Conservation (phyloP, 495 filamentous ascomycete species). For the Rhypophila decipiens region DNA sequence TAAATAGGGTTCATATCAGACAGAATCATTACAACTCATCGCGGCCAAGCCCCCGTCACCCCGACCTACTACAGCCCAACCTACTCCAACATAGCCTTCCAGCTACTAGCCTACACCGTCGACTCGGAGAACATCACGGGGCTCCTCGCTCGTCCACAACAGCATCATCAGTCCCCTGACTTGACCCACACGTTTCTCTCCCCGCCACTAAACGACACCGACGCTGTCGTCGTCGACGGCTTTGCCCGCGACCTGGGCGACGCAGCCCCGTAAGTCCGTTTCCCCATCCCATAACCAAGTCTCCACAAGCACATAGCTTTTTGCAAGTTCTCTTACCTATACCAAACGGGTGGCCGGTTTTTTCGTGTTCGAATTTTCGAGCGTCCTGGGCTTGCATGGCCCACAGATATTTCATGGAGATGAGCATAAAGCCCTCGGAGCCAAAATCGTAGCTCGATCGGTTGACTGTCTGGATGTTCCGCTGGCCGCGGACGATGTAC, state of each 20-base stretch:
- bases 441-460: too few relatives aligned
- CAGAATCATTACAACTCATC: constrained; percentile 7
- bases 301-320: background rate
- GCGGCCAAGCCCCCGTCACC: constrained; percentile 2
- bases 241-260: constrained; percentile 13
- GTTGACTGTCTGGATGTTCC: too few relatives aligned
- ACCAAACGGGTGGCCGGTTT: too few relatives aligned
- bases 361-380: too few relatives aligned
- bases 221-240: constrained; percentile 1
- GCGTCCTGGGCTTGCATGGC: too few relatives aligned
- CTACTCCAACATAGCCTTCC: constrained; percentile 20
- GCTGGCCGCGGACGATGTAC: too few relatives aligned
- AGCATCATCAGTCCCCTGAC: constrained; percentile 8
- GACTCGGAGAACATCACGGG: constrained; percentile 13
- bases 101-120: constrained; percentile 15
- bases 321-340: too few relatives aligned
- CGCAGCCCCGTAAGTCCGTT: constrained; percentile 7
- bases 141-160: constrained; percentile 4
- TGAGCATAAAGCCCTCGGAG: too few relatives aligned
- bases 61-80: constrained; percentile 4
- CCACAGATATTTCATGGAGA: too few relatives aligned
- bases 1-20: too few relatives aligned
- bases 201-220: constrained; percentile 2
- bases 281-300: background rate
- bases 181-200: constrained; percentile 12